These are phyloP conservation scores for Shiraia bambusicola DNA, from an alignment of 2,329 filamentous ascomycete species.

Conservation along the genomic window DNA sequence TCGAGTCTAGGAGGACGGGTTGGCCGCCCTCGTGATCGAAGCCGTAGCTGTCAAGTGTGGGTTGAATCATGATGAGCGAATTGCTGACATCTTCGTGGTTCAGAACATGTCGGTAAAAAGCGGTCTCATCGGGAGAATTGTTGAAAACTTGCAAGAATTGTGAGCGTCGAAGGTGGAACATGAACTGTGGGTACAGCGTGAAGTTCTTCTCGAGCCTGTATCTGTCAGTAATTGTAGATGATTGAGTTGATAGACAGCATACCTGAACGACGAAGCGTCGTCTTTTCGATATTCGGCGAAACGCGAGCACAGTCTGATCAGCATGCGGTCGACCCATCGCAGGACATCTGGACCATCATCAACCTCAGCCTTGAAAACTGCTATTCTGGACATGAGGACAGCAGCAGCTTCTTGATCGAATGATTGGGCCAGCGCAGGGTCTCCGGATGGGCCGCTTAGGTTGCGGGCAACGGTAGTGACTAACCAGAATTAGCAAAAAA, in stretches of 20 bases:
- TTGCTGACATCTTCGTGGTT: slow-evolving; percentile 98
- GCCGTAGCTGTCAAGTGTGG: slow-evolving; percentile 94
- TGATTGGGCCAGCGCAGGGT: slow-evolving; percentile 91
- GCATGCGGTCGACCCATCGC: slow-evolving; percentile 97
- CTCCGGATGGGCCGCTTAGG: slow-evolving; percentile 88
- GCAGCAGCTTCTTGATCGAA: slow-evolving; percentile 98
- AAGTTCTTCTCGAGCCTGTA: slow-evolving; percentile 83
- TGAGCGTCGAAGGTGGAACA: slow-evolving; percentile 97
- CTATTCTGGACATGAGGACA: slow-evolving; percentile 98
- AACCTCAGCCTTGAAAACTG: slow-evolving; percentile 97
- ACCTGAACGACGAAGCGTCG: slow-evolving; percentile 87
- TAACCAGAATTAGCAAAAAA: slow-evolving; percentile 15
- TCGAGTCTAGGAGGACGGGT: slow-evolving; percentile 93
- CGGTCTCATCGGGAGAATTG: slow-evolving; percentile 97
- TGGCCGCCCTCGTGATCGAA: slow-evolving; percentile 92
- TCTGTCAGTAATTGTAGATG: slow-evolving; percentile 57
- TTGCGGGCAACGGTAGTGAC: slow-evolving; percentile 93
- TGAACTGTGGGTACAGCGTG: slow-evolving; percentile 97
- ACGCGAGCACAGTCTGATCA: slow-evolving; percentile 91
- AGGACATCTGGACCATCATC: slow-evolving; percentile 98
- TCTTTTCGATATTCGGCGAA: slow-evolving; percentile 99
- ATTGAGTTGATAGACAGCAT: slow-evolving; percentile 60
- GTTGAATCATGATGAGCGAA: slow-evolving; percentile 98
- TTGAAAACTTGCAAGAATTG: slow-evolving; percentile 99
- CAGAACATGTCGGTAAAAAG: slow-evolving; percentile 96